Conservation (phyloP, 371 early-diverging fungal genomes). For the Apophysomyces ossiformis region DNA sequence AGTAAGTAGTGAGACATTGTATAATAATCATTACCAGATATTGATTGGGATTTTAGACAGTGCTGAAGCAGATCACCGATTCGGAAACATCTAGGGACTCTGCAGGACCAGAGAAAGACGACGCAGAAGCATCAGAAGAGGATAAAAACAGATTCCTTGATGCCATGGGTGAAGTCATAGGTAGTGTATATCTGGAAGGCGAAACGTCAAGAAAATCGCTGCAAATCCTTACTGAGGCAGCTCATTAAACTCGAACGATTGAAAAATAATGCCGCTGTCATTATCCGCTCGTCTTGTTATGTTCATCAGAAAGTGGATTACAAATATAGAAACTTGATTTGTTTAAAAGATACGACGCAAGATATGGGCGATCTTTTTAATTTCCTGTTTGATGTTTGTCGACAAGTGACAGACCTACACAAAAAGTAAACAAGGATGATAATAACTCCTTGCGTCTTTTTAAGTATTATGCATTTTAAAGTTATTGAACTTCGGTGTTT, state of each 20-base stretch:
- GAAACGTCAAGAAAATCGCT: not conserved
- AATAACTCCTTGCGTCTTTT: no score
- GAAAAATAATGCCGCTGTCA: not conserved
- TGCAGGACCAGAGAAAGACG: conserved; percentile 13
- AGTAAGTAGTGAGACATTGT: conserved; percentile 19
- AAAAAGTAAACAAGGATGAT: no score
- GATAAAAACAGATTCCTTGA: conserved; percentile 7
- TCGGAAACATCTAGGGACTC: conserved; percentile 9
- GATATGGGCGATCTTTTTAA: no score
- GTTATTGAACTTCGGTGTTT: no score
- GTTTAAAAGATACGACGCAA: no score
- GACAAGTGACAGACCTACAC: no score
- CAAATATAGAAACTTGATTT: not conserved
- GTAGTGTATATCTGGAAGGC: not conserved
- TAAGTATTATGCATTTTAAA: no score
- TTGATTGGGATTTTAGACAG: not conserved
- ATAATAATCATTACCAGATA: no score
- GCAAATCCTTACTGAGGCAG: not conserved
- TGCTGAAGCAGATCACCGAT: conserved; percentile 10
- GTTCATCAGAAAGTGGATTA: not conserved
- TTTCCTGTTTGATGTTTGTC: no score
- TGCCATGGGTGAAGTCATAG: conserved; percentile 11
- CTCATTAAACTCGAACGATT: not conserved
- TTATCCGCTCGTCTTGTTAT: no score
- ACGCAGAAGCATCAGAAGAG: conserved; percentile 16